Evolutionary conservation across 352 stramenopile species (phyloP).

Genomic region (Phytophthora litchii): DNA sequence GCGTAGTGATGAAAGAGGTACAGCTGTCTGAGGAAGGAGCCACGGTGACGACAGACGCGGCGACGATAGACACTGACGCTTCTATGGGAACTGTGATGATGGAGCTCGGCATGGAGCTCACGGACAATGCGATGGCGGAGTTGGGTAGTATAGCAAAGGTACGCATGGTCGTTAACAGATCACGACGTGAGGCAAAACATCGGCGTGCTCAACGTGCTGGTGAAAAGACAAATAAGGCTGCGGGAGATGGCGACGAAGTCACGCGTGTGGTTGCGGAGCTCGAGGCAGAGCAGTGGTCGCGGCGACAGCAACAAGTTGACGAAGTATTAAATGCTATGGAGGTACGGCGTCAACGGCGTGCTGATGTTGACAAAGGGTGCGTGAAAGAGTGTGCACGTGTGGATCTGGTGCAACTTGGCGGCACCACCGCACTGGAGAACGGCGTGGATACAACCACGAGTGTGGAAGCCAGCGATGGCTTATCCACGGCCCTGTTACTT

Average conservation of each 20-base stretch:
- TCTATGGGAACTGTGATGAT: not conserved
- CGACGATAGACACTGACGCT: not conserved
- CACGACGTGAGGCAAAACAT: not conserved
- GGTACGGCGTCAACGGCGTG: not conserved
- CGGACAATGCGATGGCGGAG: not conserved
- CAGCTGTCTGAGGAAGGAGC: not conserved
- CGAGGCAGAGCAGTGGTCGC: not conserved
- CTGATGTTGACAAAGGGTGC: not conserved
- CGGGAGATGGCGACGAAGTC: not conserved
- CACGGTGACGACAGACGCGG: not conserved
- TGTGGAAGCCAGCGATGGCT: not conserved
- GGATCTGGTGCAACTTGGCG: not conserved
- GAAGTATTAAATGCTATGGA: not conserved
- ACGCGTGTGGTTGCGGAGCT: not conserved
- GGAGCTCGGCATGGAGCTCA: not conserved
- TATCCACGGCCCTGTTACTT: not conserved
- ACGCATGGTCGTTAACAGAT: not conserved
- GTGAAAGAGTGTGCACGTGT: not conserved
- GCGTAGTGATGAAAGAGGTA: not conserved
- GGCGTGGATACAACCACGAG: not conserved
- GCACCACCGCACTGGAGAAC: not conserved
- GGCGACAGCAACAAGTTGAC: not conserved
- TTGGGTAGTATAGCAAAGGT: not conserved
- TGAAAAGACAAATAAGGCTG: not conserved
- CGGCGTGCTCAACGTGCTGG: not conserved